These are phyloP conservation scores for Fusarium chuoi DNA, from an alignment of 2,329 filamentous ascomycete species.

Conservation along the genomic window DNA sequence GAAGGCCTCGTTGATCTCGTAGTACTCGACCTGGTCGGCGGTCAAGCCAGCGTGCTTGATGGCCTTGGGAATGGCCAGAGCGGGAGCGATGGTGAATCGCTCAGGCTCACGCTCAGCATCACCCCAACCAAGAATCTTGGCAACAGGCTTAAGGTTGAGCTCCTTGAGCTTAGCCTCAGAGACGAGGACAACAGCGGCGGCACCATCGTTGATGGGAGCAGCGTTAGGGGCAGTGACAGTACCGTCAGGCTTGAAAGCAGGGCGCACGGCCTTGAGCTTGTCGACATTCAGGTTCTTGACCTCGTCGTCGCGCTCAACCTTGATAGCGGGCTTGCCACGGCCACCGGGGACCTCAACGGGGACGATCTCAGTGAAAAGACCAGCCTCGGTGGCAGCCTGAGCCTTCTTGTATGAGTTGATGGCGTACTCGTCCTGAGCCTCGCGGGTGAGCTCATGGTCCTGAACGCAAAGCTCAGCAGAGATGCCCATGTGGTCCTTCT, in stretches of 20 bases:
- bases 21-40: constrained; percentile 84
- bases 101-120: constrained; percentile 91
- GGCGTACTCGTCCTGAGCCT: constrained; percentile 94
- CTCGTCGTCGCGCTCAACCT: constrained; percentile 89
- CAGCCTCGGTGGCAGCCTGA: constrained; percentile 83
- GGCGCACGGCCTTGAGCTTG: constrained; percentile 86
- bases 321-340: constrained; percentile 87
- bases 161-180: constrained; percentile 95
- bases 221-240: constrained; percentile 97
- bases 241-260: constrained; percentile 83
- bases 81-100: constrained; percentile 95
- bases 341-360: constrained; percentile 89
- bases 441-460: constrained; percentile 83
- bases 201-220: constrained; percentile 94
- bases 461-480: constrained; percentile 90
- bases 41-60: constrained; percentile 91
- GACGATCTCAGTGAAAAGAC: constrained; percentile 88
- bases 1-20: constrained; percentile 99
- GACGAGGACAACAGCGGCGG: constrained; percentile 89
- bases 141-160: constrained; percentile 89
- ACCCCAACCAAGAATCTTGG: constrained; percentile 97
- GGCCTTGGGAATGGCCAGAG: constrained; percentile 96
- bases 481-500: constrained; percentile 96
- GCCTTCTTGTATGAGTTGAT: constrained; percentile 96
- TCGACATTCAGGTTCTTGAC: constrained; percentile 91